phyloP scores from a whole-genome alignment of 768 basidiomycete genomes.

The Kwoniella pini region DNA sequence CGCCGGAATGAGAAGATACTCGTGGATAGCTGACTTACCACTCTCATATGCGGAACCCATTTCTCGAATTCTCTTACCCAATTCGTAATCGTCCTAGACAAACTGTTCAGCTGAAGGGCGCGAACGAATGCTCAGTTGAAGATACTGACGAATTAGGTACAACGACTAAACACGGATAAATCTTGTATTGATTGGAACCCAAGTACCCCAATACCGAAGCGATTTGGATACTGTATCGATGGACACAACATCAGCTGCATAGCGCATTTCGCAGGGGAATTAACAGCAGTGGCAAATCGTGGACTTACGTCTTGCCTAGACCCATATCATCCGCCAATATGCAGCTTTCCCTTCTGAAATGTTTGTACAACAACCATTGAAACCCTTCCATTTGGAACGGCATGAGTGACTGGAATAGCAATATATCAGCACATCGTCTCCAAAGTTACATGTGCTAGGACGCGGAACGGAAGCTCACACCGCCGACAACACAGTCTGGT shows the following conservation, averaged over 20 bases:
- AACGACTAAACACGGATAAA: conserved; percentile 80
- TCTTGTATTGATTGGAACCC: conserved; percentile 61
- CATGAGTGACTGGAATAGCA: conserved; percentile 63
- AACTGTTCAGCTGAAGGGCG: conserved; percentile 5
- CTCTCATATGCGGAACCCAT: conserved; percentile 62
- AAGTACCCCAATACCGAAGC: conserved; percentile 74
- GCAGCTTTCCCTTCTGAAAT: conserved; percentile 50
- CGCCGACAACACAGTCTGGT: conserved; percentile 62
- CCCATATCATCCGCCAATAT: conserved; percentile 96
- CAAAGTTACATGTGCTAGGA: background rate
- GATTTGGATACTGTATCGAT: conserved; percentile 93
- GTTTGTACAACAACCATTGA: conserved; percentile 54
- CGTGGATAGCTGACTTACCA: conserved; percentile 57
- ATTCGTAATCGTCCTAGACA: conserved; percentile 68
- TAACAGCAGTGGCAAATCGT: no score
- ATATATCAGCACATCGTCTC: background rate
- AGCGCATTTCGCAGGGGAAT: no score
- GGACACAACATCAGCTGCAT: no score
- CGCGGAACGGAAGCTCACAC: conserved; percentile 32
- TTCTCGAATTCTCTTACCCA: conserved; percentile 94
- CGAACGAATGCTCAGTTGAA: background rate
- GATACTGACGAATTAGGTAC: conserved; percentile 76
- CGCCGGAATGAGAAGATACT: background rate
- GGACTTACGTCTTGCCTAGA: conserved; percentile 54
- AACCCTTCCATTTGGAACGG: conserved; percentile 68